These are phyloP conservation scores for Sonneratia alba DNA, from an alignment of 345 rosid species.

Conservation along the genomic window DNA sequence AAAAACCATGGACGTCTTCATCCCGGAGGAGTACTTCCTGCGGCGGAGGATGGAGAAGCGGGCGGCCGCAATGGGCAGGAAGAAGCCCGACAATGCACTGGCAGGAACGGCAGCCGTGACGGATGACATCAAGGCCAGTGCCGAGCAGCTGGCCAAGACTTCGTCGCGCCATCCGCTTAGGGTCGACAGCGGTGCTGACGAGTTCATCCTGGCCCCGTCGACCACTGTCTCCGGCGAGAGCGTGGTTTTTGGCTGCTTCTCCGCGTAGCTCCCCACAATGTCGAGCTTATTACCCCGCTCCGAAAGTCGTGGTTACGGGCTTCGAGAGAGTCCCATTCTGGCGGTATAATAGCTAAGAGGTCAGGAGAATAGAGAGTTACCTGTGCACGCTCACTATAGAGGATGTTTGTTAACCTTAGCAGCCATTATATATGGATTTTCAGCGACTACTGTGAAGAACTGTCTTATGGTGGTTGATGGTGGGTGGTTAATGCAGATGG, in stretches of 20 bases:
- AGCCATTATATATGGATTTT: too few species aligned
- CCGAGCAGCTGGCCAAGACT: too few species aligned
- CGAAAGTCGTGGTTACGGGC: background rate
- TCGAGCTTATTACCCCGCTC: background rate
- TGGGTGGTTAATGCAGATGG: too few species aligned
- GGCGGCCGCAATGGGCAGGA: constrained; percentile 24
- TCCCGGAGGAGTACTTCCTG: constrained; percentile 57
- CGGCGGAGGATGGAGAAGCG: constrained; percentile 44
- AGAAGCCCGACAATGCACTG: constrained; percentile 5
- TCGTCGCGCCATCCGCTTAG: background rate
- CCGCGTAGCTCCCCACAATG: background rate
- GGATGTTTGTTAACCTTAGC: too few species aligned
- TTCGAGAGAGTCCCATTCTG: background rate
- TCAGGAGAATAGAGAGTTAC: too few species aligned
- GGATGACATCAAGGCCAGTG: background rate
- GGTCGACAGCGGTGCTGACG: background rate
- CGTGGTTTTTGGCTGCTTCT: constrained; percentile 11
- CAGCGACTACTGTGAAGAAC: too few species aligned
- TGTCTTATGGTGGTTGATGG: too few species aligned
- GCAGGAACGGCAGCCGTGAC: background rate
- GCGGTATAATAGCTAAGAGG: too few species aligned
- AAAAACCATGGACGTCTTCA: constrained; percentile 42
- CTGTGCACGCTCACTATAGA: too few species aligned
- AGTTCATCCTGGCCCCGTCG: background rate
- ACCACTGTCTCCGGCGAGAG: background rate